Evolutionary conservation across 495 filamentous ascomycete species (phyloP).

Genomic region (Lepidopterella palustris): DNA sequence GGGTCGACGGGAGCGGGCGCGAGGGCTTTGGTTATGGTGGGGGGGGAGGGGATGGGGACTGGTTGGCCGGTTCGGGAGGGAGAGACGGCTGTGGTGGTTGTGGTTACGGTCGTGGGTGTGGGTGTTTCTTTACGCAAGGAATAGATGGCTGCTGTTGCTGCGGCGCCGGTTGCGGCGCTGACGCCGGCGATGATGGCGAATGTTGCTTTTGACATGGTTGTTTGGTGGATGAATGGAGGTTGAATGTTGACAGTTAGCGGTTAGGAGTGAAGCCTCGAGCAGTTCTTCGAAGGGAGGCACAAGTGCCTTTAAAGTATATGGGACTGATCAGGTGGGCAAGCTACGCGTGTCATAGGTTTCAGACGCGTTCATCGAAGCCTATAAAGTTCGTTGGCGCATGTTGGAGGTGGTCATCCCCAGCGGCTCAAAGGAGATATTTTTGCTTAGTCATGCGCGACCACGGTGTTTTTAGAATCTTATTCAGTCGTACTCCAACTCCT

Average conservation of each 20-base stretch:
- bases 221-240: not conserved
- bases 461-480: too few relatives aligned
- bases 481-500: too few relatives aligned
- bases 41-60: slow-evolving; percentile 14
- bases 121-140: slow-evolving; percentile 47
- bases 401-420: slow-evolving; percentile 20
- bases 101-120: slow-evolving; percentile 38
- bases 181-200: slow-evolving; percentile 81
- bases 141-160: slow-evolving; percentile 71
- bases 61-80: slow-evolving; percentile 30
- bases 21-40: slow-evolving; percentile 33
- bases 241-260: not conserved
- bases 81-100: slow-evolving; percentile 43
- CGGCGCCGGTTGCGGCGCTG: slow-evolving; percentile 82
- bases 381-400: slow-evolving; percentile 18
- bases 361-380: slow-evolving; percentile 19
- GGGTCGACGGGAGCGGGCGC: slow-evolving; percentile 63
- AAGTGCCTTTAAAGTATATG: slow-evolving; percentile 1
- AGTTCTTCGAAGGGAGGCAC: not conserved
- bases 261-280: not conserved
- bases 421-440: slow-evolving; percentile 11
- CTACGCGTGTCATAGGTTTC: slow-evolving; percentile 27
- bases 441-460: not conserved
- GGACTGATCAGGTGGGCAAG: slow-evolving; percentile 21
- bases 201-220: slow-evolving; percentile 47